Evolutionary conservation across 805 yeast genomes (phyloP), one percentile per base, ranked within the genome.

Genomic region (Blastobotrys robertii): DNA sequence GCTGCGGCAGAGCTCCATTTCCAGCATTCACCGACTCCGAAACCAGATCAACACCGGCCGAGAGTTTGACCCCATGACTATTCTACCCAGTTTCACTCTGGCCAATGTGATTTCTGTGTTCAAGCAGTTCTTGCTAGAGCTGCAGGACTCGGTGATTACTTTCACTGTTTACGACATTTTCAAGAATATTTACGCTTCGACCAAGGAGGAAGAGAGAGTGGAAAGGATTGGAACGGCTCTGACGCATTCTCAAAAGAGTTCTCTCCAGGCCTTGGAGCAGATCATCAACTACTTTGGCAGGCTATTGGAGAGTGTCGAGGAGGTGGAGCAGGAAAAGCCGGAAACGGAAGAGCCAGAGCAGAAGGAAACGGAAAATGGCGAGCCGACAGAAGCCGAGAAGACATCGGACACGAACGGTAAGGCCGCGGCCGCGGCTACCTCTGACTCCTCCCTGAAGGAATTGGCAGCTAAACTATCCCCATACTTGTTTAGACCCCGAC

Each of bases 141-240:
- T 84, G 37, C 94, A 94, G 0, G 85, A 80, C 49, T 77, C 88
- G 1, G 57, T 84, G 33, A 72, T 84, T 4, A 76, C 87, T 1
- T 68, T 69, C 53, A 73, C 74, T 11, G 68, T 77, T 40, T 79
- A 76, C 53, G 88, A 81, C 48, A 63, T 78, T 38, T 67, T 83
- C 45, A 76, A 76, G 55, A 70, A 77, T 2, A 63, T 81, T 25
- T 83, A 81, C 53, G 55, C 65, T 52, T 10, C 30, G 13, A 30
- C 19, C 15, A 15, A 34, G 14, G 19, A 34, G 11, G 31, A 39
- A 12, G 42, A 31, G 22, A 14, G 38, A 25, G 28, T 44, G 10
- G 44, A 41, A 9, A 14, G 29, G 38, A 10, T 42, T 28, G 25
- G 14, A 6, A 12, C 25, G 7, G 35, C 41, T 10, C 34, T 42